Evolutionary conservation across 352 stramenopile species (phyloP), one percentile per base, ranked within the genome.

Genomic region (Aphanomyces invadans): DNA sequence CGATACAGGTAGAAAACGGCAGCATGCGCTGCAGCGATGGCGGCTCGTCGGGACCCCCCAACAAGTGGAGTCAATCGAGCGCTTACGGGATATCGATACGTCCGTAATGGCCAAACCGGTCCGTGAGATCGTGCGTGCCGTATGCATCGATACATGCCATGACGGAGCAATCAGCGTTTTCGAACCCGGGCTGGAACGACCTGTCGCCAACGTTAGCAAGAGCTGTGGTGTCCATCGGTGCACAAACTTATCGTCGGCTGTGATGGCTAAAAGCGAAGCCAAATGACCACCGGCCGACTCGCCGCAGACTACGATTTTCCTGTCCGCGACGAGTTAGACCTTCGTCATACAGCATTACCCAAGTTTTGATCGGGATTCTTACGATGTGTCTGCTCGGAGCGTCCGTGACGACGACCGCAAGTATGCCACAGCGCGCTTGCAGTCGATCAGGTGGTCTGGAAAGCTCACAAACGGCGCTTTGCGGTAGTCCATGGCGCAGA

Each of bases 401-500:
- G 49, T 15, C 25, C 29, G 26, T 80, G 69, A 39, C 1, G 67
- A 57, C 0, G 74, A 78, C n/a, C 81, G 78, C 32, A 90, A 56
- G 62, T 83, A 91, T 17, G 83, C 83, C 33, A 90, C 73, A 0
- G 81, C 80, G 11, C 81, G 81, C 68, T 91, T 91, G 17, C 74
- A 68, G 64, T 91, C 83, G 23, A 87, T 82, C 38, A 91, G 59
- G 28, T 89, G 79, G 33, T 83, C 74, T 0, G 83, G 83, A 61
- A 90, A 91, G 4, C 74, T 71, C 11, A 83, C 76, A 32, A 82
- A 86, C 4, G 81, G 83, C 0, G 81, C 89, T 44, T 88, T 69
- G 1, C 83, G 83, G 62, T 91, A 91, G 71, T 91, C 83, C 19
- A 91, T 80, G 38, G 80, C 78, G 49, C 81, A 90, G 17, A 91